Evolutionary conservation across 2,329 filamentous ascomycete species (phyloP).

Genomic region (Colletotrichum viniferum): DNA sequence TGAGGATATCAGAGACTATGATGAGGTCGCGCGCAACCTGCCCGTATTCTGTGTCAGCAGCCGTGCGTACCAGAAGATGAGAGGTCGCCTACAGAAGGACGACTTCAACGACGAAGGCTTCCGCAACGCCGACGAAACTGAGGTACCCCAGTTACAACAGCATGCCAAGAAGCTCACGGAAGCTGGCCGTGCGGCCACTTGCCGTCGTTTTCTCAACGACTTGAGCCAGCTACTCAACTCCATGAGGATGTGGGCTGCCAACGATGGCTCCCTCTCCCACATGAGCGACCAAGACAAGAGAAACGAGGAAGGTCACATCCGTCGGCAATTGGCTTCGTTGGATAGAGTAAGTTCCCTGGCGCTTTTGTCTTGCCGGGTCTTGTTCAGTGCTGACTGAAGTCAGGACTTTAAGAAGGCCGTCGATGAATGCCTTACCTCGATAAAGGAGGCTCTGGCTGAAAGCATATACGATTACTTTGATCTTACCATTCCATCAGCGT

Average conservation of each 20-base stretch:
- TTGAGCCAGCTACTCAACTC: conserved; percentile 28
- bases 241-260: conserved; percentile 28
- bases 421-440: conserved; percentile 15
- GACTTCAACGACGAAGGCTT: conserved; percentile 55
- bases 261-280: conserved; percentile 22
- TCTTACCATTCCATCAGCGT: conserved; percentile 21
- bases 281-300: conserved; percentile 22
- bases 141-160: conserved; percentile 61
- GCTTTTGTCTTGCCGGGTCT: background rate
- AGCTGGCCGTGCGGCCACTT: conserved; percentile 21
- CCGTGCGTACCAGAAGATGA: conserved; percentile 65
- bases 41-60: conserved; percentile 71
- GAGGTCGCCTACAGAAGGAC: conserved; percentile 58
- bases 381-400: background rate
- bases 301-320: conserved; percentile 17
- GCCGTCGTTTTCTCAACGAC: conserved; percentile 26
- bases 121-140: conserved; percentile 55
- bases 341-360: background rate
- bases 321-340: conserved; percentile 16
- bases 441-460: conserved; percentile 23
- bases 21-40: conserved; percentile 57
- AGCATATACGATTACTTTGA: conserved; percentile 27
- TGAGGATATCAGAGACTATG: conserved; percentile 60
- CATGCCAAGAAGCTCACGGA: conserved; percentile 38
- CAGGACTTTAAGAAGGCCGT: conserved; percentile 24